phyloP scores from a whole-genome alignment of 2,329 filamentous ascomycete genomes.

The Endocalyx cinctus region DNA sequence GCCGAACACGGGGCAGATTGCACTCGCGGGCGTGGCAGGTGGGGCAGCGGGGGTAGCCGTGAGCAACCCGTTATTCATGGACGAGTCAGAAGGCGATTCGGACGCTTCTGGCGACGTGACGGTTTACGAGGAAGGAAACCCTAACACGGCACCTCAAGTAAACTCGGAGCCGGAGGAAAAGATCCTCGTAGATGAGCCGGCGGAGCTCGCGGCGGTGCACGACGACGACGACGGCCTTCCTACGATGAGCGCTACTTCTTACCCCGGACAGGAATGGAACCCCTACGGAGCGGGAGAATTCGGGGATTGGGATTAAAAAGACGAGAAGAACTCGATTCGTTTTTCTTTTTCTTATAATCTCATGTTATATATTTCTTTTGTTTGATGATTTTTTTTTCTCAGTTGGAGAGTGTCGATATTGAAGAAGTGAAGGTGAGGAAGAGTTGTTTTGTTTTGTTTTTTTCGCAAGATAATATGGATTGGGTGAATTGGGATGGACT shows the following conservation, averaged over 20 bases:
- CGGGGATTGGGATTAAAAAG: slow-evolving; percentile 24
- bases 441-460: too few species aligned
- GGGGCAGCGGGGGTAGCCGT: slow-evolving; percentile 2
- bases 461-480: too few species aligned
- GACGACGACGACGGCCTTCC: slow-evolving; percentile 36
- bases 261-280: slow-evolving; percentile 55
- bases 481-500: too few species aligned
- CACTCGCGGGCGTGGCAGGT: slow-evolving; percentile 4
- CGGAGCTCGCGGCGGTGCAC: slow-evolving; percentile 25
- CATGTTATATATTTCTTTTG: too few species aligned
- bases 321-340: too few species aligned
- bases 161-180: slow-evolving; percentile 31
- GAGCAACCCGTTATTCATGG: slow-evolving; percentile 10
- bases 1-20: slow-evolving; percentile 6
- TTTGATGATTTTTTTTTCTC: too few species aligned
- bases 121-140: slow-evolving; percentile 9
- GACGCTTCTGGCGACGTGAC: too few species aligned
- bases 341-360: too few species aligned
- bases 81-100: slow-evolving; percentile 11
- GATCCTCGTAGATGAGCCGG: slow-evolving; percentile 27
- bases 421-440: too few species aligned
- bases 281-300: slow-evolving; percentile 34
- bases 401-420: too few species aligned
- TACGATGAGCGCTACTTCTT: slow-evolving; percentile 50
- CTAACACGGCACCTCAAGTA: too few species aligned